Base-by-base conservation (phyloP, 495 filamentous ascomycete species). In the Hyaloscypha bicolor region DNA sequence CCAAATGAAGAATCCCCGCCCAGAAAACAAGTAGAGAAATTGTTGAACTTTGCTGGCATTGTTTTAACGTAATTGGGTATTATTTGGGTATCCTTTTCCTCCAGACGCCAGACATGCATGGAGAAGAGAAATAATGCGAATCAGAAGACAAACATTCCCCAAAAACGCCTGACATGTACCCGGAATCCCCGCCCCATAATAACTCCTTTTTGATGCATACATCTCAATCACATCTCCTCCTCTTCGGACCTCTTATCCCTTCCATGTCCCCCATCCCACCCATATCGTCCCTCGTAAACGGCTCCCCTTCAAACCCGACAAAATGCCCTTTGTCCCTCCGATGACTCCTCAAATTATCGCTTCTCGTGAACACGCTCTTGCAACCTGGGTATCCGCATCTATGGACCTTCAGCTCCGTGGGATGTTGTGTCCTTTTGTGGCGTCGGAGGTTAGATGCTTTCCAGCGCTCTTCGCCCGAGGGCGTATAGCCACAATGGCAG, bases 281-380 rank as follows among this genome's bases (percentile, higher is more conserved):
- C 31, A 60, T 37, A 16, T 31, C 53, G 6, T 12, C 56, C 33
- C 29, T n/a, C 14, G 29, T 5, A 37, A 35, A 30, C 39, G 29
- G 22, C n/a, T 21, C 48, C 31, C 51, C 51, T 6, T 12, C 60
- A 9, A 22, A 37, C 8, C 31, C 32, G 35, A 61, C 14, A 1
- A 42, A 51, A 64, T 71, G 68, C 0, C 64, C 65, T 59, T 71
- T 73, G 9, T 66, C 63, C 60, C 68, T 65, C 62, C 39, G 55
- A 64, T 73, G 71, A 66, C 66, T 65, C 59, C 65, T 68, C 68
- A 73, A 55, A 67, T 73, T 73, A 60, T 73, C 71, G 22, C 62
- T 66, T 51, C 71, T 62, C 14, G 63, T 64, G 51, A 70, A 73
- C 3, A 57, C 55, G 21, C 64, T 68, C n/a, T 11, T 52, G 45